Percentiles rank a stretch among this genome's conserved stretches.
Evolutionary conservation across 148 eudicot species (phyloP).

Genomic region (Talinum fruticosum): DNA sequence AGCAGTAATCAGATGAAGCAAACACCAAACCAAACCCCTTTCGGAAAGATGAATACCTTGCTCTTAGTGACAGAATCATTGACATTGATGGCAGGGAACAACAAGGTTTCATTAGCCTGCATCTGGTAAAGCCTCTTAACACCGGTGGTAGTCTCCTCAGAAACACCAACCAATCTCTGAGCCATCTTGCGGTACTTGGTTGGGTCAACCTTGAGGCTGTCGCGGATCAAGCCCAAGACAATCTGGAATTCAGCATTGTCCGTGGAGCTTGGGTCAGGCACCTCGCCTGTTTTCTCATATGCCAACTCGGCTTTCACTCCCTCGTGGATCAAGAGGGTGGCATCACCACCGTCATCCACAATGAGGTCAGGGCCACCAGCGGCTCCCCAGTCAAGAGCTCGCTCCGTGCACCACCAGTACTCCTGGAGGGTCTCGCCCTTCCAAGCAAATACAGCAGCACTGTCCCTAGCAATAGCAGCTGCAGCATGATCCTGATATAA

Average conservation of each 20-base stretch:
- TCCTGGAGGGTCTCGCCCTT: constrained; percentile 97
- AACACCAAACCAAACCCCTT: neutral
- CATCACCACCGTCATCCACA: constrained; percentile 96
- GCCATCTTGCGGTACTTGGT: constrained; percentile 80
- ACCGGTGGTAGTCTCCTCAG: constrained; percentile 98
- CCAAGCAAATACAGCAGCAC: constrained; percentile 96
- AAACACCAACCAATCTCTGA: constrained; percentile 82
- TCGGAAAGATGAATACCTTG: constrained; percentile 50
- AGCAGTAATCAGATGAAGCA: no score
- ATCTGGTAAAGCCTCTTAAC: constrained; percentile 99
- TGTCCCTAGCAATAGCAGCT: constrained; percentile 88
- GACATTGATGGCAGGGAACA: constrained; percentile 97
- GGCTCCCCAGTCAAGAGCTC: constrained; percentile 96
- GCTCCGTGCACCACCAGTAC: constrained; percentile 99
- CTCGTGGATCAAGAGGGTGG: constrained; percentile 87
- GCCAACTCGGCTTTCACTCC: constrained; percentile 96
- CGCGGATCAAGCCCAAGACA: constrained; percentile 63
- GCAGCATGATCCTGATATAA: constrained; percentile 80
- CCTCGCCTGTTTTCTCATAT: constrained; percentile 53
- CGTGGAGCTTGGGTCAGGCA: constrained; percentile 78
- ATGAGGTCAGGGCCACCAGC: constrained; percentile 90
- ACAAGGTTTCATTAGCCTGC: constrained; percentile 66
- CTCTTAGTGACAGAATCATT: constrained; percentile 99
- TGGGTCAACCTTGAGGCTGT: constrained; percentile 76
- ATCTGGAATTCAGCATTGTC: constrained; percentile 88